These are phyloP conservation scores for Teratosphaeria gauchensis DNA, from an alignment of 2,329 filamentous ascomycete genomes.

Conservation along the genomic window DNA sequence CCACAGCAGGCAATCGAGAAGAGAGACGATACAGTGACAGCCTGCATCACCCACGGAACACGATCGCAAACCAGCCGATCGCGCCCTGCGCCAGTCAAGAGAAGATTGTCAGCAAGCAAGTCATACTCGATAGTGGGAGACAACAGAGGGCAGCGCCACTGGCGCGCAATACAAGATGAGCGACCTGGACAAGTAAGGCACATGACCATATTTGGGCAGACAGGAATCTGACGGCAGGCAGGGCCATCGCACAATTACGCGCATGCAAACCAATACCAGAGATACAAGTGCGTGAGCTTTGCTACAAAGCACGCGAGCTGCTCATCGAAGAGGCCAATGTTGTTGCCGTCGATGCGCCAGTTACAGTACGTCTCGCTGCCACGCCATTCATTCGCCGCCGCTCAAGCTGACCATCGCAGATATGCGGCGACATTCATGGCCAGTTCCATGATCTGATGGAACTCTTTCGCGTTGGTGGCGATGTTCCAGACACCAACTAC, in stretches of 20 bases:
- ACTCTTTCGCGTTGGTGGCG: slow-evolving; percentile 83
- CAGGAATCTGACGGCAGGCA: slow-evolving; percentile 30
- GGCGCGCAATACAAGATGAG: slow-evolving; percentile 53
- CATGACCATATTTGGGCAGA: neutral
- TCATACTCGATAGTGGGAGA: neutral
- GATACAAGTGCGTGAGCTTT: slow-evolving; percentile 87
- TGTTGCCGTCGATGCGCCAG: slow-evolving; percentile 85
- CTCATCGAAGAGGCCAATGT: slow-evolving; percentile 97
- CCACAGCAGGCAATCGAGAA: no score
- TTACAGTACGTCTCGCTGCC: slow-evolving; percentile 53
- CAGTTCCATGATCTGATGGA: slow-evolving; percentile 98
- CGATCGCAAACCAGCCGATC: neutral
- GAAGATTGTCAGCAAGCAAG: neutral
- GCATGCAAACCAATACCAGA: slow-evolving; percentile 95
- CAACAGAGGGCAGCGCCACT: slow-evolving; percentile 2
- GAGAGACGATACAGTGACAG: no score
- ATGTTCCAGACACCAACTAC: slow-evolving; percentile 92
- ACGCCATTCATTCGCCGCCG: neutral
- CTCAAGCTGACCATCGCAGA: slow-evolving; percentile 38
- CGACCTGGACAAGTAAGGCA: slow-evolving; percentile 75
- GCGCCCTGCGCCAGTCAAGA: neutral
- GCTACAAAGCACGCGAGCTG: slow-evolving; percentile 92
- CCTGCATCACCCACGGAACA: no score
- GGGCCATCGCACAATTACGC: slow-evolving; percentile 89
- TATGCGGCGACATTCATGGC: slow-evolving; percentile 94